Evolutionary conservation across 192 early-diverging fungal genomes (phyloP), one percentile per base, ranked within the genome.

Genomic region (Allomyces arbusculus): DNA sequence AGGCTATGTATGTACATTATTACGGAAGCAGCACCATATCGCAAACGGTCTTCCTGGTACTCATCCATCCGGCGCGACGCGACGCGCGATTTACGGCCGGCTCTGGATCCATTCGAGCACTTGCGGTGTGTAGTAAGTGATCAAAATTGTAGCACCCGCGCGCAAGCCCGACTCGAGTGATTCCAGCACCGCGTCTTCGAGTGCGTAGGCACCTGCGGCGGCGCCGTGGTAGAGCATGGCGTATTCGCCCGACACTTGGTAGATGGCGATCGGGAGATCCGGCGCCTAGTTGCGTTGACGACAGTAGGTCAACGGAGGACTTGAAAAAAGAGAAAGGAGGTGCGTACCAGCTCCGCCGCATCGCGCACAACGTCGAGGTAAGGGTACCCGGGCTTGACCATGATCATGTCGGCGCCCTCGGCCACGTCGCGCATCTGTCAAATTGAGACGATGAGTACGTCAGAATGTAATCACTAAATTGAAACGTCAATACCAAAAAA

Each of bases 311-410:
- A 64, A 10, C 9, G 23, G 23, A 8, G 0, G 23, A 9, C 9
- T 0, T 62, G 22, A 24, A 23, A 23, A 3, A 40, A 7, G 4
- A 8, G 33, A 40, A 40, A 40, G 0, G 33, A 40, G 26, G 26
- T 40, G 3, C 33, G 12, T 80, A 80, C 58, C 25, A 81, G 67
- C 45, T 89, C 83, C 50, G 84, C 78, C 4, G 87, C 83, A 69
- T 99, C 94, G 23, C 92, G 81, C 10, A 99, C 78, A 69, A 99
- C 87, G 69, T 99, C 95, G 61, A 99, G 76, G 74, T 99, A 99
- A 61, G 93, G 93, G 64, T 80, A 81, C 16, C 87, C 94, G 8
- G 95, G 95, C 79, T 99, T 99, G 71, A 99, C 90, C 90, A 99
- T 95, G 28, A 99, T 79, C 11, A 93, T 84, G 74, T 99, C 95